Evolutionary conservation across 139 green algal species (phyloP), one percentile per base, ranked within the genome.

Genomic region (Choricystis sp.): DNA sequence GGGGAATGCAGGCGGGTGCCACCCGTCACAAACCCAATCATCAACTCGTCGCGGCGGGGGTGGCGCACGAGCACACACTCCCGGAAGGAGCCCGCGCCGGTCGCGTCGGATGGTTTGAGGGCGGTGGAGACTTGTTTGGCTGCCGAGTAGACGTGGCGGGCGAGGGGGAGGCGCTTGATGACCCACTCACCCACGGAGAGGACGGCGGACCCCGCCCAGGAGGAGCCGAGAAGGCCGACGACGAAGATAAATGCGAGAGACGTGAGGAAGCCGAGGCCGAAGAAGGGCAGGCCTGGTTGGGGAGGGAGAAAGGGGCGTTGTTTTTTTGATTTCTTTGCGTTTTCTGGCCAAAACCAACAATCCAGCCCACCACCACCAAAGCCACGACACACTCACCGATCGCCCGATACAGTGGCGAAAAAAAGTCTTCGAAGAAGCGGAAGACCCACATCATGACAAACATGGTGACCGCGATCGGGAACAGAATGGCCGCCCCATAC

Each of bases 61-160:
- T 96, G 89, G 21, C 84, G 73, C 16, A 95, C 87, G 57, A 97
- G 79, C 0, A 91, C 88, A 62, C 89, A 94, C 71, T 96, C 88
- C 58, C 92, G 80, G 77, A 92, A 91, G 0, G 84, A 83, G 14
- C 75, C 69, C 25, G 76, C 58, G 24, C n/a, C 23, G 21, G 85
- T 66, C 0, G 81, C 79, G 63, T 91, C 83, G 61, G 88, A 85
- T 0, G 86, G 86, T 31, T 86, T 87, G 19, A 94, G 66, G 1
- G 85, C 86, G 9, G 82, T 77, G 60, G 70, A 83, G 4, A 88
- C 80, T 75, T 97, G 90, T 72, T 97, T 97, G 9, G 90, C 90
- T 1, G 90, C 90, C 1, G 77, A 89, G 77, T 97, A 97, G 49
- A 97, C 89, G 71, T 96, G 88, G 61, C 90, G 94, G 3, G 96